Evolutionary conservation across 805 yeast genomes (phyloP).

Genomic region (Yamadazyma laniorum): DNA sequence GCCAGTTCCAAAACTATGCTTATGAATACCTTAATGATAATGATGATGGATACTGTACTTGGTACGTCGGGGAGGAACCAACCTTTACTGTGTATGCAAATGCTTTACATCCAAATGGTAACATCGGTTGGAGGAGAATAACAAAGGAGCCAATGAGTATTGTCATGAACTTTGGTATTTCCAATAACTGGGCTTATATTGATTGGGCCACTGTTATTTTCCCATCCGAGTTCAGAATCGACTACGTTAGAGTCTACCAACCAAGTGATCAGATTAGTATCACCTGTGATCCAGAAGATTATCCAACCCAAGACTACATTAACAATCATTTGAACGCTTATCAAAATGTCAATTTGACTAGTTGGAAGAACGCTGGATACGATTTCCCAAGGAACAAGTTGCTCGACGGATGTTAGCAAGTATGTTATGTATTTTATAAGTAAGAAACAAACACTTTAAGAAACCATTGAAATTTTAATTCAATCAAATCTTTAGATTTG

Average conservation of each 20-base stretch:
- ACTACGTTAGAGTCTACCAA: slow-evolving; percentile 90
- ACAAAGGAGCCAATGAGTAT: slow-evolving; percentile 93
- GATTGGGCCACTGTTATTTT: slow-evolving; percentile 81
- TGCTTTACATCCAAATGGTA: slow-evolving; percentile 88
- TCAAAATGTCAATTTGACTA: slow-evolving; percentile 62
- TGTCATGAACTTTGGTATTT: slow-evolving; percentile 82
- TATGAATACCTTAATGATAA: slow-evolving; percentile 69
- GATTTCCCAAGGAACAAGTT: slow-evolving; percentile 39
- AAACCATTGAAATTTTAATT: neutral
- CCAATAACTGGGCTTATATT: slow-evolving; percentile 90
- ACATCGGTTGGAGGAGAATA: slow-evolving; percentile 76
- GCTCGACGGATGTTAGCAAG: slow-evolving; percentile 17
- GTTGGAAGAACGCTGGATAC: slow-evolving; percentile 76
- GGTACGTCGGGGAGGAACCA: slow-evolving; percentile 83
- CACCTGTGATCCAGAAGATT: slow-evolving; percentile 84
- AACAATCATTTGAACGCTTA: slow-evolving; percentile 68
- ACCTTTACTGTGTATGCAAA: slow-evolving; percentile 70
- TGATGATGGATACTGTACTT: slow-evolving; percentile 69
- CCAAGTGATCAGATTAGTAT: slow-evolving; percentile 58
- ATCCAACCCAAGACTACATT: slow-evolving; percentile 86
- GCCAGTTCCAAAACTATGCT: slow-evolving; percentile 68
- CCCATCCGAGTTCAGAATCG: slow-evolving; percentile 76
- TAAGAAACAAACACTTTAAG: neutral
- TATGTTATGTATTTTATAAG: slow-evolving; percentile 7
- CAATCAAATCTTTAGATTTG: neutral